A percentile compares a stretch with the other conserved stretches of the same genome.
Conservation (phyloP, 2,329 filamentous ascomycete species). For the Aspergillus fumigatiaffinis region DNA sequence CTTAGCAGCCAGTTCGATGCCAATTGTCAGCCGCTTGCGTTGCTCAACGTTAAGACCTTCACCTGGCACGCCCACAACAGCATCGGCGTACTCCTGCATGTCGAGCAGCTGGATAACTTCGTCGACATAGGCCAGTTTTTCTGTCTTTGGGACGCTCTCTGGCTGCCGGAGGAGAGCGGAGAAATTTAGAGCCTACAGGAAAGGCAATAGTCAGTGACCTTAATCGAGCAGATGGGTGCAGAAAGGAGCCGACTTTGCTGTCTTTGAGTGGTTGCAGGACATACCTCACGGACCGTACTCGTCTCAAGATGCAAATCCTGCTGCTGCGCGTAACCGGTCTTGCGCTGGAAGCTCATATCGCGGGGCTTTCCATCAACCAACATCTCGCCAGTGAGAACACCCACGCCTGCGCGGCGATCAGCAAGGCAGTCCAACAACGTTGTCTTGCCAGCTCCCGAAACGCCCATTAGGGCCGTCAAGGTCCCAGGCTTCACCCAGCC, state of each 20-base stretch:
- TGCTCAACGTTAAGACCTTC: slow-evolving; percentile 67
- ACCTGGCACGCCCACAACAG: slow-evolving; percentile 83
- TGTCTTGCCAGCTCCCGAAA: slow-evolving; percentile 90
- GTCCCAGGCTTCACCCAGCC: slow-evolving; percentile 94
- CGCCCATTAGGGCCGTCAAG: slow-evolving; percentile 83
- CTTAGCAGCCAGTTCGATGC: slow-evolving; percentile 89
- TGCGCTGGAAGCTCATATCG: slow-evolving; percentile 81
- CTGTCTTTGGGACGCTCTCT: slow-evolving; percentile 61
- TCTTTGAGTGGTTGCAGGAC: no score
- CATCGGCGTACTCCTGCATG: slow-evolving; percentile 86
- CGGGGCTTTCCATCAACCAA: slow-evolving; percentile 71
- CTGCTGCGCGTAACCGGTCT: slow-evolving; percentile 88
- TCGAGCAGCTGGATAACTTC: slow-evolving; percentile 87
- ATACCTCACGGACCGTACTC: slow-evolving; percentile 75
- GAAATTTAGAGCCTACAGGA: slow-evolving; percentile 68
- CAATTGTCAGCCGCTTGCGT: slow-evolving; percentile 78
- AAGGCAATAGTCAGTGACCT: no score
- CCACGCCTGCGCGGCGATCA: slow-evolving; percentile 73
- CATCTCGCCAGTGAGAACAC: slow-evolving; percentile 84
- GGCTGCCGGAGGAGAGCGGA: slow-evolving; percentile 83
- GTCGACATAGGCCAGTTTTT: slow-evolving; percentile 84
- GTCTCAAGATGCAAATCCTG: slow-evolving; percentile 86
- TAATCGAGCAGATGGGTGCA: no score
- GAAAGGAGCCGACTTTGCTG: no score
- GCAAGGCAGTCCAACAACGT: slow-evolving; percentile 84